phyloP scores from a whole-genome alignment of 108 stramenopile species.

The Cyclotella sp. region DNA sequence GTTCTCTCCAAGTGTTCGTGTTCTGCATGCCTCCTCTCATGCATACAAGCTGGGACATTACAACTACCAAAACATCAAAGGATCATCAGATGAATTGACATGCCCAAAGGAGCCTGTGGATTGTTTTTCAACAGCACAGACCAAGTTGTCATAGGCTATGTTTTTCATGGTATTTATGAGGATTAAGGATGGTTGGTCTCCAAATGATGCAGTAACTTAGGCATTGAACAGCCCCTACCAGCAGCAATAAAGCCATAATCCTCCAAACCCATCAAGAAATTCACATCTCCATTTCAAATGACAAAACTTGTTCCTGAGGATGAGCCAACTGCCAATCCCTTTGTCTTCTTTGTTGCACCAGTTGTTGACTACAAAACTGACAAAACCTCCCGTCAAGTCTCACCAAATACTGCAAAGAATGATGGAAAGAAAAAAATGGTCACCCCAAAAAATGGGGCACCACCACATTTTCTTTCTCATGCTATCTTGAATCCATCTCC shows the following conservation, averaged over 20 bases:
- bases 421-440: conserved; percentile 13
- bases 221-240: too few species aligned
- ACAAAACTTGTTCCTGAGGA: conserved; percentile 12
- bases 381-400: not conserved
- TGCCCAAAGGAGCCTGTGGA: too few species aligned
- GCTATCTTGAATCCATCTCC: conserved; percentile 7
- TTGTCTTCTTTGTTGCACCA: conserved; percentile 10
- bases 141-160: not conserved
- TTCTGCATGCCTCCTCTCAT: not conserved
- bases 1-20: not conserved
- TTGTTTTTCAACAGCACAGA: too few species aligned
- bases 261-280: not conserved
- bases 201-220: not conserved
- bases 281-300: conserved; percentile 20
- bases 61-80: not conserved
- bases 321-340: not conserved
- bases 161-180: conserved; percentile 3
- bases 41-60: not conserved
- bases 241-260: not conserved
- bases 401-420: not conserved
- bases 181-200: too few species aligned
- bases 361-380: not conserved
- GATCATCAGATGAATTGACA: too few species aligned
- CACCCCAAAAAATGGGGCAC: not conserved
- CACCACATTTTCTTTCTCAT: not conserved